Evolutionary conservation across 305 asterid species (phyloP).

Genomic region (Rubia peregrina): DNA sequence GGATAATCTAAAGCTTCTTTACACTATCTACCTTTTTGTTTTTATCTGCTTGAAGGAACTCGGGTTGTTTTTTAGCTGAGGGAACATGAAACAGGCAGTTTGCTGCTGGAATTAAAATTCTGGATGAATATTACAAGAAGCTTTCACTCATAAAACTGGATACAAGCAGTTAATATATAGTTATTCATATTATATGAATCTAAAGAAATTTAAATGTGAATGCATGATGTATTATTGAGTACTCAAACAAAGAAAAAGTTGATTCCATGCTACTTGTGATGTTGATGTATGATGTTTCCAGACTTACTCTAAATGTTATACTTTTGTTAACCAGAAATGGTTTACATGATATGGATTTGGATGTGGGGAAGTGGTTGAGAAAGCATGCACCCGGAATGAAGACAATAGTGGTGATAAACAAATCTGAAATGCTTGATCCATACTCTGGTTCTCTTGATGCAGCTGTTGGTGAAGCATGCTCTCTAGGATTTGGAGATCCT

Average conservation of each 20-base stretch:
- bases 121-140: conserved; percentile 1
- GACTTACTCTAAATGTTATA: conserved; percentile 9
- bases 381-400: conserved; percentile 73
- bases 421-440: conserved; percentile 87
- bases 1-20: neutral
- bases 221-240: neutral
- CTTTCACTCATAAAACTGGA: neutral
- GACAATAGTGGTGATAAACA: conserved; percentile 77
- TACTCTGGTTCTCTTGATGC: conserved; percentile 67
- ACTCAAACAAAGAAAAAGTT: neutral
- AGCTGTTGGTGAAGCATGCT: conserved; percentile 79
- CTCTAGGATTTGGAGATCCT: conserved; percentile 90
- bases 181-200: neutral
- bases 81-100: neutral
- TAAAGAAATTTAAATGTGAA: neutral
- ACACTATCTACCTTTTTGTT: neutral
- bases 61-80: neutral
- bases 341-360: conserved; percentile 80
- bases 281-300: neutral
- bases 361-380: conserved; percentile 96
- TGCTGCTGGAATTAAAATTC: neutral
- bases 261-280: neutral
- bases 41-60: neutral
- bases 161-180: neutral
- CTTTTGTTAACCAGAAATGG: conserved; percentile 59